Conservation (phyloP, 805 yeast genomes). For the Ogataea degrootiae region DNA sequence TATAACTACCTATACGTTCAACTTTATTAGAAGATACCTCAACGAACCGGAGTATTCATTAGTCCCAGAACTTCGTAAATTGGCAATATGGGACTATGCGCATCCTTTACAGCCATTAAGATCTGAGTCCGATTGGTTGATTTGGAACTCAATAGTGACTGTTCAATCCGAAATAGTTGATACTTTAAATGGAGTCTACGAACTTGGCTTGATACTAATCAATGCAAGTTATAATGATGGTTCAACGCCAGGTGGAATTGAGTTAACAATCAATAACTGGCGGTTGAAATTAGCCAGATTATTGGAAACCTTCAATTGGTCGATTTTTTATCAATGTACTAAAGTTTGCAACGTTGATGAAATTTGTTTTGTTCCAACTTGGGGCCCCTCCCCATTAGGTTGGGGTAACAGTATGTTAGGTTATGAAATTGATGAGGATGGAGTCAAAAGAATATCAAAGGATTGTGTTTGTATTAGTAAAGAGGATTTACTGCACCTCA, state of each 20-base stretch:
- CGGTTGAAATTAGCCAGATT: constrained; percentile 14
- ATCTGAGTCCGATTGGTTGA: constrained; percentile 39
- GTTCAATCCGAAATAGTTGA: constrained; percentile 37
- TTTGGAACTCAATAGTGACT: constrained; percentile 43
- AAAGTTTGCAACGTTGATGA: constrained; percentile 41
- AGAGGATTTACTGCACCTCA: constrained; percentile 1
- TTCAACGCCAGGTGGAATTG: constrained; percentile 12
- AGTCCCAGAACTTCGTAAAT: constrained; percentile 15
- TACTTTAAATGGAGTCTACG: constrained; percentile 33
- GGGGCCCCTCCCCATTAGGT: constrained; percentile 56
- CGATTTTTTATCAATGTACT: constrained; percentile 38
- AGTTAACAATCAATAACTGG: constrained; percentile 7
- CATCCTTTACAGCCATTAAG: constrained; percentile 36
- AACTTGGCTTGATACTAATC: constrained; percentile 26
- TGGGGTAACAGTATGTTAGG: constrained; percentile 30
- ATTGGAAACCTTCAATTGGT: constrained; percentile 35
- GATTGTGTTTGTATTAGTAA: constrained; percentile 17
- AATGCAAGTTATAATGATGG: constrained; percentile 5
- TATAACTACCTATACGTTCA: constrained; percentile 37
- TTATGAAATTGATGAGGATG: constrained; percentile 21
- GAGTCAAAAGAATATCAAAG: constrained; percentile 22
- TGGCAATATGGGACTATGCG: constrained; percentile 43
- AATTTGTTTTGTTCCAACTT: constrained; percentile 52
- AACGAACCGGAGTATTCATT: constrained; percentile 17
- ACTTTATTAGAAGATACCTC: constrained; percentile 42